phyloP scores from a whole-genome alignment of 345 rosid genomes.

The Mercurialis annua region DNA sequence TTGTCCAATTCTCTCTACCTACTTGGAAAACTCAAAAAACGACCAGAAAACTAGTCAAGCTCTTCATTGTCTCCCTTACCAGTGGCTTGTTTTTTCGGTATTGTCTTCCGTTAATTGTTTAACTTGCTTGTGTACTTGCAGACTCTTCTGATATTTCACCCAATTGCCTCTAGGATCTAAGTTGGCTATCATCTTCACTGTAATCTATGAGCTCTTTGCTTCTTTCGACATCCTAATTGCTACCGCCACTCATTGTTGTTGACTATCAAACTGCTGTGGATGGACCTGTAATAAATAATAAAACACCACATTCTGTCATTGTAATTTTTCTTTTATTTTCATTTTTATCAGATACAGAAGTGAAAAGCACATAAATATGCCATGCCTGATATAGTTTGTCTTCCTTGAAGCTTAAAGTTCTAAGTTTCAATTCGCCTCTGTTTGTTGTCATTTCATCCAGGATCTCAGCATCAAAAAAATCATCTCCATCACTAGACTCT shows the following conservation, averaged over 20 bases:
- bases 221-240: neutral
- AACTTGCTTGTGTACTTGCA: neutral
- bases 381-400: constrained; percentile 39
- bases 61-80: neutral
- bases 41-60: neutral
- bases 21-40: neutral
- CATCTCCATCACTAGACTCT: constrained; percentile 34
- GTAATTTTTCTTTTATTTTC: neutral
- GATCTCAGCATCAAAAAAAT: constrained; percentile 67
- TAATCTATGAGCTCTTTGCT: constrained; percentile 3
- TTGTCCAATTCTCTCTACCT: constrained; percentile 7
- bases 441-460: constrained; percentile 72
- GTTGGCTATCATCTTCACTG: neutral
- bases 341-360: neutral
- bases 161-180: neutral
- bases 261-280: constrained; percentile 14
- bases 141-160: neutral
- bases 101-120: neutral
- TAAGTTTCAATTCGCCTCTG: constrained; percentile 72
- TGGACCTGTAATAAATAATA: constrained; percentile 38
- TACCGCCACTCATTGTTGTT: neutral
- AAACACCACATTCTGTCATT: constrained; percentile 13
- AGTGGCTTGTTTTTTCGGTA: neutral
- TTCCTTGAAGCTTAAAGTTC: constrained; percentile 54
- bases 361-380: neutral